Conservation (phyloP, 139 green algal species). For the Chlamydomonas applanata region DNA sequence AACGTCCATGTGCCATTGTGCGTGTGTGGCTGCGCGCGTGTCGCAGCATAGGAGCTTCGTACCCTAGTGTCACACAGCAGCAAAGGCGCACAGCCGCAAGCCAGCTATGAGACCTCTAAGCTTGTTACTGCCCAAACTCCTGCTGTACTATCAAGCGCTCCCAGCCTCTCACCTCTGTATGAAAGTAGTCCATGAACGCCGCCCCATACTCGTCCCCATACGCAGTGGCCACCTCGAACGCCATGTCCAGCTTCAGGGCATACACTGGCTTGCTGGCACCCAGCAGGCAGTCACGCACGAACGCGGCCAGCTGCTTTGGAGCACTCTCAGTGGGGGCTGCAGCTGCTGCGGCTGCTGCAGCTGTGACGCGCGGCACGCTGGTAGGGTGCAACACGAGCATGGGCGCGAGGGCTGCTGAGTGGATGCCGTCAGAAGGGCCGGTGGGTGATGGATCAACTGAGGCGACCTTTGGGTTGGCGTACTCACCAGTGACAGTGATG, state of each 20-base stretch:
- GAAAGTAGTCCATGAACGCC: slow-evolving; percentile 4
- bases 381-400: not conserved
- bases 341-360: not conserved
- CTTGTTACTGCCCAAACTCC: no score
- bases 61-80: no score
- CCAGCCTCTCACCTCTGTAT: no score
- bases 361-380: not conserved
- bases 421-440: not conserved
- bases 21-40: no score
- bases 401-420: not conserved
- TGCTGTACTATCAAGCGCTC: no score
- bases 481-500: not conserved
- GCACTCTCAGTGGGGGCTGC: not conserved
- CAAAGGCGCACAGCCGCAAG: no score
- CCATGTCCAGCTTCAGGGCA: slow-evolving; percentile 2
- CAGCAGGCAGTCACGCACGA: not conserved
- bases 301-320: not conserved
- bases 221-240: not conserved
- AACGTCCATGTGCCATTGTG: no score
- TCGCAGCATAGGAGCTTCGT: no score
- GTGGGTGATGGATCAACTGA: not conserved
- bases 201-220: not conserved
- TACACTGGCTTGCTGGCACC: not conserved
- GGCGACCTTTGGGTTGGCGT: not conserved
- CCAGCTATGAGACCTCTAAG: no score